A percentile compares a stretch with the other conserved stretches of the same genome.
Conservation (phyloP, 257 asterid genomes). For the Plantago ovata region DNA sequence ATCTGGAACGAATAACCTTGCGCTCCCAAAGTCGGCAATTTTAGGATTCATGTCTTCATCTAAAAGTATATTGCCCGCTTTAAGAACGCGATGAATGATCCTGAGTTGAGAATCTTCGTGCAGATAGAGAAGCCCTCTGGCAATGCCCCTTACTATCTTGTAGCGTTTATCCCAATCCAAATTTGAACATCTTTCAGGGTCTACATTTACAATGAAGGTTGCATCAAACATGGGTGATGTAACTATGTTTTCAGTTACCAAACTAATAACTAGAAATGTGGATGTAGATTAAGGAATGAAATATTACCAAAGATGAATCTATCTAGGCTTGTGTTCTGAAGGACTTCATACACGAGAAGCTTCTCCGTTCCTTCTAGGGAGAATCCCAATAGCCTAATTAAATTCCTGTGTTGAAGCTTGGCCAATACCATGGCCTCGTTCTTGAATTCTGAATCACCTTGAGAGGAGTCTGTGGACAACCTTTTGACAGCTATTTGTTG, state of each 20-base stretch:
- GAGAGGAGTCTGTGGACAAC: constrained; percentile 25
- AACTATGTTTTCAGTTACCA: background rate
- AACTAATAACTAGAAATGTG: background rate
- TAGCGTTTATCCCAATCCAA: constrained; percentile 22
- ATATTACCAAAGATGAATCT: constrained; percentile 11
- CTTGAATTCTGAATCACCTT: constrained; percentile 33
- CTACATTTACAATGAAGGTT: constrained; percentile 9
- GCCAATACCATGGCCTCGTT: constrained; percentile 3
- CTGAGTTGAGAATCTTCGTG: constrained; percentile 23
- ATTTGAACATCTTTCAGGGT: constrained; percentile 4
- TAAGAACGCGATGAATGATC: constrained; percentile 26
- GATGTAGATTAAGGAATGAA: background rate
- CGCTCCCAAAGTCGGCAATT: constrained; percentile 28
- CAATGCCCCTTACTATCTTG: constrained; percentile 27
- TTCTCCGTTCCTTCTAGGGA: background rate
- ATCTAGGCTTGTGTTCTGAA: constrained; percentile 10
- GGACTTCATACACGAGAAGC: constrained; percentile 5
- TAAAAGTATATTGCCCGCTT: constrained; percentile 21
- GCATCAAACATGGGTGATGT: background rate
- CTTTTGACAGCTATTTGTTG: constrained; percentile 34
- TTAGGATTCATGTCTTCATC: constrained; percentile 28
- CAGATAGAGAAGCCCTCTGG: constrained; percentile 29
- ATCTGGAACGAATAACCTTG: constrained; percentile 20
- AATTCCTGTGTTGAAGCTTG: constrained; percentile 14
- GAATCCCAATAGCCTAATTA: constrained; percentile 8